These are phyloP conservation scores for Lactuca sativa DNA, from an alignment of 129 eudicot genomes.

Conservation along the genomic window DNA sequence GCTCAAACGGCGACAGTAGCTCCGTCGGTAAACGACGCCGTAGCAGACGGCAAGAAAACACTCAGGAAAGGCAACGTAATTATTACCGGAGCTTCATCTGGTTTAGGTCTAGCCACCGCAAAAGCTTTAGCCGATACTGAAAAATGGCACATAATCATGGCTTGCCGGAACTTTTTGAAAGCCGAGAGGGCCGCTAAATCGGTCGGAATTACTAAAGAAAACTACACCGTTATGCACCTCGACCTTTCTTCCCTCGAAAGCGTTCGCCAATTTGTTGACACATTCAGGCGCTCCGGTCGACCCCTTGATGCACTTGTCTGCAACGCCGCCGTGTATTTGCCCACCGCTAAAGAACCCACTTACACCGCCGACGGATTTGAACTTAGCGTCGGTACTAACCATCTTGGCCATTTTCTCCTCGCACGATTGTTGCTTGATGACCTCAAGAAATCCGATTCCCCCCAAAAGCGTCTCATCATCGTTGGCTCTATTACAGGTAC, in stretches of 20 bases:
- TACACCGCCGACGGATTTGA: slow-evolving; percentile 94
- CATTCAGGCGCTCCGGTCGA: slow-evolving; percentile 55
- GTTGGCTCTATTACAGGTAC: slow-evolving; percentile 98
- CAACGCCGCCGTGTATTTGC: slow-evolving; percentile 87
- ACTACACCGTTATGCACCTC: slow-evolving; percentile 82
- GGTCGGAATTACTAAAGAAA: slow-evolving; percentile 69
- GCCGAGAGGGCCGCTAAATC: slow-evolving; percentile 90
- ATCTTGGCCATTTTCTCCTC: slow-evolving; percentile 89
- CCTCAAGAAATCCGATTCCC: slow-evolving; percentile 69
- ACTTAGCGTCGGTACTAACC: slow-evolving; percentile 90
- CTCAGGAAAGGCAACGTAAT: slow-evolving; percentile 79
- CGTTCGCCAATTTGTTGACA: slow-evolving; percentile 85
- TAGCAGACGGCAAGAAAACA: slow-evolving; percentile 68
- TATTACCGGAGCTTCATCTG: slow-evolving; percentile 95
- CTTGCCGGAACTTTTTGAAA: slow-evolving; percentile 88
- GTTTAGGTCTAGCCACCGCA: slow-evolving; percentile 90
- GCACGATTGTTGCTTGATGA: slow-evolving; percentile 73
- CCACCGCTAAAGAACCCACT: slow-evolving; percentile 90
- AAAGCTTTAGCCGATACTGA: slow-evolving; percentile 73
- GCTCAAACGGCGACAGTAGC: slow-evolving; percentile 72
- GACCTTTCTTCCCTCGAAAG: slow-evolving; percentile 97
- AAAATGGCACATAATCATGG: slow-evolving; percentile 83
- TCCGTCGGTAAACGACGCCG: slow-evolving; percentile 52
- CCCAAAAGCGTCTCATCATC: slow-evolving; percentile 68
- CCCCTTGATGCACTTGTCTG: slow-evolving; percentile 90